Evolutionary conservation across 2,329 filamentous ascomycete species (phyloP).

Genomic region (Monosporascus sp.): DNA sequence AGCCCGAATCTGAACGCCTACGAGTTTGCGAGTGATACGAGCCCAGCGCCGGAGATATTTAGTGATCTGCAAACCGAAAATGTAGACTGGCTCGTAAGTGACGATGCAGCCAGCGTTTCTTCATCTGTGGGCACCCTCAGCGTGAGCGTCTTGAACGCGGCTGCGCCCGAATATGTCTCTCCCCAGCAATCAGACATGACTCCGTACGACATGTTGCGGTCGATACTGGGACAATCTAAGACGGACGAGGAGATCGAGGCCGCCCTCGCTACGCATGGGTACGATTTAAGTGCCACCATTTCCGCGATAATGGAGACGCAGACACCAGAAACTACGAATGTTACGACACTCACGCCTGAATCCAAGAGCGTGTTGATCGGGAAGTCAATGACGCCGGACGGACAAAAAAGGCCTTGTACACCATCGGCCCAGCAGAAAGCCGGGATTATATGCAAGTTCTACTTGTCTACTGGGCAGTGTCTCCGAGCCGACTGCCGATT

Average conservation of each 20-base stretch:
- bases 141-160: conserved; percentile 68
- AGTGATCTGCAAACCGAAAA: conserved; percentile 90
- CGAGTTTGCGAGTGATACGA: conserved; percentile 80
- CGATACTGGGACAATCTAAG: conserved; percentile 82
- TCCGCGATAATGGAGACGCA: conserved; percentile 79
- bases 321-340: conserved; percentile 41
- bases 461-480: conserved; percentile 91
- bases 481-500: conserved; percentile 94
- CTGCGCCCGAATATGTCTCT: conserved; percentile 71
- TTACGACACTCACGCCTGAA: conserved; percentile 44
- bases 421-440: conserved; percentile 74
- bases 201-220: conserved; percentile 94
- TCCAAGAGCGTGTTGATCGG: conserved; percentile 72
- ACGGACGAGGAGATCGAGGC: conserved; percentile 92
- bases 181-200: conserved; percentile 83
- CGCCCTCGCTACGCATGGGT: conserved; percentile 83
- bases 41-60: conserved; percentile 77
- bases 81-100: conserved; percentile 94
- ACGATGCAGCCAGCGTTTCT: conserved; percentile 73
- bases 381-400: conserved; percentile 77
- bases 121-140: conserved; percentile 67
- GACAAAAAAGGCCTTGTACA: conserved; percentile 59
- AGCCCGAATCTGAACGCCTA: conserved; percentile 93
- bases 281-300: conserved; percentile 89
- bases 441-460: conserved; percentile 94